Base-by-base conservation (phyloP, 352 stramenopile species). In the Phytopythium boreale region DNA sequence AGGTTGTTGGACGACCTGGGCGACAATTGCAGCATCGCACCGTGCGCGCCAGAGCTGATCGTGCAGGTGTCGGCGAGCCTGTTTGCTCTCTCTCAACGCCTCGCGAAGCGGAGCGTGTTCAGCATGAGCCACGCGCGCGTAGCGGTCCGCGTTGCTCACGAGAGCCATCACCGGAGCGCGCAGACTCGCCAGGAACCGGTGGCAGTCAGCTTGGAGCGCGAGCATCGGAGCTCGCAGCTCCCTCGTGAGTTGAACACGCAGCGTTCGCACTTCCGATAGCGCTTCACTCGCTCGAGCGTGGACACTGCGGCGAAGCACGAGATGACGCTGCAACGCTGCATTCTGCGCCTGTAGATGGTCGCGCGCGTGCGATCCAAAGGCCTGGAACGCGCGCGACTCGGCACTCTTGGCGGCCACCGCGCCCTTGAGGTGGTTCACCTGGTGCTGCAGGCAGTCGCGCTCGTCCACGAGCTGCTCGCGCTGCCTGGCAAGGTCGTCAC, bases 401-500 rank as follows among this genome's bases (percentile, higher is more conserved):
- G 84, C 84, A 12, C 70, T 67, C 66, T 91, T 93, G 15, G 84
- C 84, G 0, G 84, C 83, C 27, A 91, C 84, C 0, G 80, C 75
- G 0, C 82, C 84, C 71, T 93, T 93, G 8, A 93, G 61, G 36
- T 88, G 80, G 57, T 90, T 88, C 20, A 82, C 68, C 44, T 89
- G 80, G 59, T 87, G 79, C 65, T 91, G 83, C 34, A 93, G 69
- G 15, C 62, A 61, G 50, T 89, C 80, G n/a, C 80, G 72, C 56
- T 91, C 84, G 58, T 93, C 80, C 31, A 68, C 61, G 0, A 79
- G 43, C 10, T 76, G 74, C 53, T 83, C 75, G 31, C 63, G 72
- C 27, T 73, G 61, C 22, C 78, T 70, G 51, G 64, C 68, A 20
- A 76, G 22, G 14, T 88, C 74, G 37, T 88, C 64, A 62, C 88